Conservation (phyloP, 805 yeast species). For the Maudiozyma saulgeensis region DNA sequence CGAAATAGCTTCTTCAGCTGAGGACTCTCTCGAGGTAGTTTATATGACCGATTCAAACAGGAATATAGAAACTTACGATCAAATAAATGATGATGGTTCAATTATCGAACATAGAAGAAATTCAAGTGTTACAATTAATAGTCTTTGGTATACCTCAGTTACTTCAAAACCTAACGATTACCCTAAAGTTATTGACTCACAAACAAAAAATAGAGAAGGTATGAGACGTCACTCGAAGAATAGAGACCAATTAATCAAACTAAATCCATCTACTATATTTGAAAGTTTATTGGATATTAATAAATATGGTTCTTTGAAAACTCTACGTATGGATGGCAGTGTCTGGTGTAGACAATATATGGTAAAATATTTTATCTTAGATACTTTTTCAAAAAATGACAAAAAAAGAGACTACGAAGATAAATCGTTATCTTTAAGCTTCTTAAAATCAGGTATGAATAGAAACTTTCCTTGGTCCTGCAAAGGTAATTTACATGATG, state of each 20-base stretch:
- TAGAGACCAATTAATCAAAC: constrained; percentile 8
- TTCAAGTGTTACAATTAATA: constrained; percentile 6
- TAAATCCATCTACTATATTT: constrained; percentile 17
- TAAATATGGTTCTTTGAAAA: constrained; percentile 4
- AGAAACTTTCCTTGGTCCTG: constrained; percentile 26
- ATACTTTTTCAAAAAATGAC: constrained; percentile 5
- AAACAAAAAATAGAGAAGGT: constrained; percentile 15
- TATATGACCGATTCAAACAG: constrained; percentile 25
- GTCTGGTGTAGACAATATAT: constrained; percentile 27
- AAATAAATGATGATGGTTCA: background rate
- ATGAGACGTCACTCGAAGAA: constrained; percentile 4
- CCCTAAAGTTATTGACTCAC: constrained; percentile 20
- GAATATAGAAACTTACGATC: constrained; percentile 15
- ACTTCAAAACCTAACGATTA: constrained; percentile 9
- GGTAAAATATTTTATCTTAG: constrained; percentile 18
- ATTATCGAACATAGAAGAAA: constrained; percentile 1
- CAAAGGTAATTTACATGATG: constrained; percentile 17
- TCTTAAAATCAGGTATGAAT: constrained; percentile 25
- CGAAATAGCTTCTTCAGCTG: constrained; percentile 6
- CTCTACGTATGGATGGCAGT: constrained; percentile 18
- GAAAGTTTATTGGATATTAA: constrained; percentile 7
- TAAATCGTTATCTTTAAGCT: constrained; percentile 8
- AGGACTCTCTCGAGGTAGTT: constrained; percentile 14
- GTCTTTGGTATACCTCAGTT: constrained; percentile 7
- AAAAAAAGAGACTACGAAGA: background rate